Base-by-base conservation (phyloP, 495 filamentous ascomycete genomes). In the Haplographium delicatum region DNA sequence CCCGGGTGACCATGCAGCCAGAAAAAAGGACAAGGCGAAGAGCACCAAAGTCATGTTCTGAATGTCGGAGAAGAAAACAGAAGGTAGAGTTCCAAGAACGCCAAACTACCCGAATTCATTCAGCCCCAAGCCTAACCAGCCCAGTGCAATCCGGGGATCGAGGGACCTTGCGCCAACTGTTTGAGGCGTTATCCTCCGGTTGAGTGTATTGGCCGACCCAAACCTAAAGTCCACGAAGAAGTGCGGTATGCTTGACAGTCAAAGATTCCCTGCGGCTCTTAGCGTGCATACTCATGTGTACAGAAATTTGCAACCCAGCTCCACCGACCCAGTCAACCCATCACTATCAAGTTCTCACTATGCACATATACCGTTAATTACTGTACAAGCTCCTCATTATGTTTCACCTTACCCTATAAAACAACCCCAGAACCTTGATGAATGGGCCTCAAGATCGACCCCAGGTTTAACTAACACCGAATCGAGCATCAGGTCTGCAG, bases 181-280 rank as follows among this genome's bases (percentile, higher is more conserved):
- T 44, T 38, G 24, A 43, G 49, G 9, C 39, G 49, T 1, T 51
- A 51, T 34, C 49, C 49, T 25, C 39, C 49, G 9, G 49, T 51
- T 26, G 49, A 23, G n/a, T 51, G 49, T 22, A 23, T 43, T 23
- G n/a, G 20, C n/a, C 10, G 39, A 25, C 20, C 24, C 15, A 27
- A 45, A 20, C 28, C 26, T 6, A 19, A 6, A 13, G 27, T 5
- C 15, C 4, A 18, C 16, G 16, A 31, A 33, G 43, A n/a, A 13
- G 26, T 20, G 20, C 16, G 1, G 16, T 20, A 24, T 10, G 16
- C 13, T 10, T n/a, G 25, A 20, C 6, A 10, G 9, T 43, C 26
- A 9, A 11, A 26, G 7, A 6, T 4, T 13, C 22, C 5, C 7
- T 4, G n/a, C 9, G 4, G 4, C 22, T 43, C 5, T 8, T 10